phyloP scores from a whole-genome alignment of 495 filamentous ascomycete genomes.

The Neurospora sp. region DNA sequence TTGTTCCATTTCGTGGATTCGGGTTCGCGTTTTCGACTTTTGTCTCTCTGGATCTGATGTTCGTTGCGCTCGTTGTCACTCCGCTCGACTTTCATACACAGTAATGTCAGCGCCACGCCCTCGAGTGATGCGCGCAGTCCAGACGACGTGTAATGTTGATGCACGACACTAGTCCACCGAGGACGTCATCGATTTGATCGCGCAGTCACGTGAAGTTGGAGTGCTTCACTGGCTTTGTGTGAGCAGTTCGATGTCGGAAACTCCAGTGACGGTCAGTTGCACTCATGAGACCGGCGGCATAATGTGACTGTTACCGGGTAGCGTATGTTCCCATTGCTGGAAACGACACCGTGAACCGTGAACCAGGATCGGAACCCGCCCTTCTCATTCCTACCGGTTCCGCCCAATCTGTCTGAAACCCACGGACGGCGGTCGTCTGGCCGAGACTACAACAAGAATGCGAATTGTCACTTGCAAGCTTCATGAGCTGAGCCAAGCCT shows the following conservation, averaged over 20 bases:
- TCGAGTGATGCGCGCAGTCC: background rate
- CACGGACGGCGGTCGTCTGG: background rate
- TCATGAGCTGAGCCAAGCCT: background rate
- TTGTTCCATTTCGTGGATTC: background rate
- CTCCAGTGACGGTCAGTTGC: background rate
- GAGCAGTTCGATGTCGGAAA: background rate
- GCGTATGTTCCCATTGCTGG: background rate
- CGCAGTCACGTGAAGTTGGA: background rate
- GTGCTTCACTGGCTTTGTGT: background rate
- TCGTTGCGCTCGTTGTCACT: background rate
- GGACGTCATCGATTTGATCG: background rate
- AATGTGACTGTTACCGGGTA: background rate
- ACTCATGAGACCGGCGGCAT: background rate
- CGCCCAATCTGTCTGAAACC: background rate
- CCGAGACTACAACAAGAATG: background rate
- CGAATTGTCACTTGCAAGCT: background rate
- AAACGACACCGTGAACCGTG: background rate
- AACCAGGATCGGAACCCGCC: background rate
- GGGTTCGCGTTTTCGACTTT: background rate
- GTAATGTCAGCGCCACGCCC: background rate
- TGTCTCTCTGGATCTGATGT: background rate
- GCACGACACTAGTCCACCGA: background rate
- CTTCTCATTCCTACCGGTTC: background rate
- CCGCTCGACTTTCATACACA: background rate
- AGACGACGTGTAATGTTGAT: background rate